Base-by-base conservation (phyloP, 768 basidiomycete genomes). In the Suillus discolor region DNA sequence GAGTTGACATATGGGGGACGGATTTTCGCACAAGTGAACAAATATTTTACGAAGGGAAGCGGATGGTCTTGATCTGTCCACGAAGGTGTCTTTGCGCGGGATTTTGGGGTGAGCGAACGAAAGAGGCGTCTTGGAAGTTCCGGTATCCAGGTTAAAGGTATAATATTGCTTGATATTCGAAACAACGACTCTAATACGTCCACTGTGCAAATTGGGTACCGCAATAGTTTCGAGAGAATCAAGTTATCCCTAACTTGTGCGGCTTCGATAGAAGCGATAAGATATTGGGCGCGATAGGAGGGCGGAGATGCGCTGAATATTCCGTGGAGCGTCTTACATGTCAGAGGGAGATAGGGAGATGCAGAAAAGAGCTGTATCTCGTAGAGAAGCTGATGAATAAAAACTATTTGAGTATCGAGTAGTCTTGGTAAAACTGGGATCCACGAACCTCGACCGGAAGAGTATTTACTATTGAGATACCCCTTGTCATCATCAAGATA, bases 301-400 rank as follows among this genome's bases (percentile, higher is more conserved):
- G 85, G 63, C 0, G 91, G 84, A 0, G 91, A 83, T 3, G 78
- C 73, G 11, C 80, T 75, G 79, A 90, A 91, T 16, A 90, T 78
- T 16, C 73, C 49, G 66, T 85, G 74, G 23, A 96, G 74, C 45
- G 81, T 75, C 66, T 77, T 84, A 67, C 85, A 91, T 39, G 85
- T 78, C 61, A 77, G 76, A 0, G 94, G 93, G 9, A 97, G 78
- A 42, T 79, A 71, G 20, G 85, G 80, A 4, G 92, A 93, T 7
- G 87, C 78, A 0, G 93, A 88, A 68, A 82, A 82, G 20, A 92
- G 82, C 69, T 95, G 91, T 16, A 97, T 83, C 64, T 94, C 87
- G 70, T 91, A 89, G 0, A 96, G 76, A 11, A 98, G 82, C 95
- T 96, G 45, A 66, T 71, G 71, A 63, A 71, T 51, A 13, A 18